Base-by-base conservation (phyloP, 73 alveolate genomes). In the Halteria grandinella region DNA sequence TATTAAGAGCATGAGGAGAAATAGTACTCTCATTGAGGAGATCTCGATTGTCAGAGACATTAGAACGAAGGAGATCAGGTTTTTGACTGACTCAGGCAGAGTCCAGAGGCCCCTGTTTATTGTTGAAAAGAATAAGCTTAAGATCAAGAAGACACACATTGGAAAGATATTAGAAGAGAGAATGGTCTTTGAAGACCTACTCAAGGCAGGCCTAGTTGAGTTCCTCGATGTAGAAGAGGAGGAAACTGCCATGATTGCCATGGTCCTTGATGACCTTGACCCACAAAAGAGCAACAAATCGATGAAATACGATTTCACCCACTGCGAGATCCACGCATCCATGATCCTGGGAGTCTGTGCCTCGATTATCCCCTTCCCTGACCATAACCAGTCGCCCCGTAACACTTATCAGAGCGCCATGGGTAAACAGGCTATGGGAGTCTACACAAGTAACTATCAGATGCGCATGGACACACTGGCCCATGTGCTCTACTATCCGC, bases 351-450 rank as follows among this genome's bases (percentile, higher is more conserved):
- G 99, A 45, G 99, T 97, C 49, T 92, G 98, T 87, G 99, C 99
- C 11, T 91, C 99, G 32, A 98, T 98, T 53, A 98, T 98, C 62
- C 99, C 99, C 29, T 98, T 98, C 85, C 99, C 99, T 17, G 99
- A 98, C 83, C 99, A 98, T 80, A 98, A 98, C 91, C 95, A 97
- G 87, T 94, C 99, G 10, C 99, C 99, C 7, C 88, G 99, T 72
- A 95, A 94, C 71, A 93, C 98, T 20, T 92, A 92, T 90, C 96
- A 98, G 75, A 87, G 98, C 55, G 99, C 99, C 66, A 98, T 98
- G 99, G 99, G 99, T 29, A 98, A 98, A 82, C 98, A 95, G 79
- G 99, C 99, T 7, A 96, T 98, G 91, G 99, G 99, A 34, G 98
- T 98, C 43, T 97, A 97, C 80, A 93, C 98, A 14, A 85, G 95